Conservation (phyloP, 768 basidiomycete species). For the Pulveroboletus sp. region DNA sequence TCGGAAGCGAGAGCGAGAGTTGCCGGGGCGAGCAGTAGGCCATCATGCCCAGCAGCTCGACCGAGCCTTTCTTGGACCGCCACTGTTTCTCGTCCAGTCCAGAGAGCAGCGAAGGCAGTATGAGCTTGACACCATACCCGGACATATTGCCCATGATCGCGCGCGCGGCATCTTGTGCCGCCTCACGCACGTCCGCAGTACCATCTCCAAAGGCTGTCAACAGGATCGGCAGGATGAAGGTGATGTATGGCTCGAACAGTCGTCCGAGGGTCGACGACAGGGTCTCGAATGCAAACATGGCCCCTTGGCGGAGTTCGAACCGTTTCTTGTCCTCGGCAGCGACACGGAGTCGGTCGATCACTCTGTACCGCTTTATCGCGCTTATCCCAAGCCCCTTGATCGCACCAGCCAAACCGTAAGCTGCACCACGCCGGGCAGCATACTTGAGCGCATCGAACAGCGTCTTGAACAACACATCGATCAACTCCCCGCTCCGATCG, state of each 20-base stretch:
- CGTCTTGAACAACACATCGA: constrained; percentile 72
- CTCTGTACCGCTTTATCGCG: constrained; percentile 77
- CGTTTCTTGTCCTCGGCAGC: constrained; percentile 87
- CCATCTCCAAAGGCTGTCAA: constrained; percentile 84
- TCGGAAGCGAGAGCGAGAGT: constrained; percentile 88
- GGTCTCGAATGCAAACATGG: constrained; percentile 93
- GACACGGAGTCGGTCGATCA: constrained; percentile 66
- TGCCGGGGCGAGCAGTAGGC: constrained; percentile 97
- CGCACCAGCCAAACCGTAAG: constrained; percentile 91
- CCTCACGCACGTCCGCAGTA: constrained; percentile 84
- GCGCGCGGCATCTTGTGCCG: constrained; percentile 84
- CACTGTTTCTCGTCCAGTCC: constrained; percentile 98
- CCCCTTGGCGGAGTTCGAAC: constrained; percentile 85
- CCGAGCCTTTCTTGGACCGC: constrained; percentile 96
- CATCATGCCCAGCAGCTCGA: constrained; percentile 96
- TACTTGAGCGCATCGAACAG: constrained; percentile 81
- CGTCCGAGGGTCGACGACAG: constrained; percentile 82
- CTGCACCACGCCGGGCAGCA: constrained; percentile 91
- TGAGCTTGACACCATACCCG: constrained; percentile 92
- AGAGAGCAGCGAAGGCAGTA: constrained; percentile 82
- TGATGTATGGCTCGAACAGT: constrained; percentile 90
- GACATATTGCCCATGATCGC: constrained; percentile 95
- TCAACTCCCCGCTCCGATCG: constrained; percentile 43
- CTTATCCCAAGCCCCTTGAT: constrained; percentile 87
- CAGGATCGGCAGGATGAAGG: constrained; percentile 76